Base-by-base conservation (phyloP, 352 stramenopile genomes). In the Pythium plurisporium region DNA sequence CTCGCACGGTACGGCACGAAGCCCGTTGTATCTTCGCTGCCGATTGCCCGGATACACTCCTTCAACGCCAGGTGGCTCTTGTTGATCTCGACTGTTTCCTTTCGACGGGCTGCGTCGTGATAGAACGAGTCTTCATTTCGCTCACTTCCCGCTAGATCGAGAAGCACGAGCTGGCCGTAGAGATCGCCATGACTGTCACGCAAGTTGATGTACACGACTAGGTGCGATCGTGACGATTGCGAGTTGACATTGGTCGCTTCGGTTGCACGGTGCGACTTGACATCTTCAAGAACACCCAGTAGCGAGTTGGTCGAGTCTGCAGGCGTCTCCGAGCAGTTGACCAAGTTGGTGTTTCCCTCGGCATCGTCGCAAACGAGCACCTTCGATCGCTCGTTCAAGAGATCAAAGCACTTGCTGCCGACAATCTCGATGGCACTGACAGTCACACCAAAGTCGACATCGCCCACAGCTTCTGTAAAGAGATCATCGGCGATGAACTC, bases 21-120 rank as follows among this genome's bases (percentile, higher is more conserved):
- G 1, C 70, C 74, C 2, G 69, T 76, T 17, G 30, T 73, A 54
- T 87, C 77, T 33, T 86, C 72, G 27, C 68, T 61, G 0, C 78
- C 81, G 25, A 91, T 74, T 15, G 86, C 86, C 6, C 81, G 73
- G 47, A 95, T 77, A 33, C 83, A 94, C 38, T 94, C 75, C 59
- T 95, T 95, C 19, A 95, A 58, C 19, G 82, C 82, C 47, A 91
- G 51, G 26, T 91, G 76, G 43, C 78, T 91, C 58, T 87, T 86
- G 62, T 95, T 95, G 67, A 95, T 94, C 51, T 91, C 79, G 22
- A 85, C 83, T 1, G 67, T 72, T 54, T 95, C 82, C 46, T 86
- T 89, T 27, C 77, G 74, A 7, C 81, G 73, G 9, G 81, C 73
- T 20, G 82, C 77, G 33, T 87, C 71, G 41, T 95, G 85, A 45